Base-by-base conservation (phyloP, 208 protist genomes). In the Phytomonas francai region DNA sequence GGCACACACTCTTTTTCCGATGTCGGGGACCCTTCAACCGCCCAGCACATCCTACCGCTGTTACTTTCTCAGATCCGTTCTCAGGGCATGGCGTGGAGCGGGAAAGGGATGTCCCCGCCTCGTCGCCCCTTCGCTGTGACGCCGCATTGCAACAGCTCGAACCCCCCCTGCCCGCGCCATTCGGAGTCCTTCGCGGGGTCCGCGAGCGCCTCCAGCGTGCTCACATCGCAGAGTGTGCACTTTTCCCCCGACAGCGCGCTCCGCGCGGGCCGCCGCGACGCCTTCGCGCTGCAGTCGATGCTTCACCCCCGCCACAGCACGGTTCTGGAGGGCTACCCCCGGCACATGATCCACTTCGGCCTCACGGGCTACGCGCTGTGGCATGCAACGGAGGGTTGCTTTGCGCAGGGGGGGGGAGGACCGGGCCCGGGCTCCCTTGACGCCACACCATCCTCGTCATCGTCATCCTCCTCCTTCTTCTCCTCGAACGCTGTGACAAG, bases 281-380 rank as follows among this genome's bases (percentile, higher is more conserved):
- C 81, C 12, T 91, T 83, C 70, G 81, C 75, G 19, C 59, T 94
- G 29, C 88, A 94, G 68, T 91, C 85, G 0, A 65, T 94, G 27
- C 73, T 86, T 32, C 78, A 78, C 65, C 84, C 85, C 0, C 73
- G 68, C 12, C 25, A 54, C 29, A 69, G 65, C 7, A 65, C 79
- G 0, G 71, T 77, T 22, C 61, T 91, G 29, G 83, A 94, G 58
- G 90, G 83, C 75, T 94, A 94, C 69, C 80, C 88, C 3, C 70
- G 74, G 1, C 88, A 91, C 45, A 88, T 94, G 85, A 34, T 94
- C 8, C 80, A 91, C 68, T 87, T 94, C 67, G 85, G 81, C 1
- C 27, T 90, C 16, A 65, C 86, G 2, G 74, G 72, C 59, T 83
- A 84, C 63, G 76, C 73, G 0, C 67, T 85, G 32, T 91, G 85